Percentiles rank a stretch among this genome's conserved stretches.
Conservation (phyloP, 2,329 filamentous ascomycete genomes). For the Eutypa lata region DNA sequence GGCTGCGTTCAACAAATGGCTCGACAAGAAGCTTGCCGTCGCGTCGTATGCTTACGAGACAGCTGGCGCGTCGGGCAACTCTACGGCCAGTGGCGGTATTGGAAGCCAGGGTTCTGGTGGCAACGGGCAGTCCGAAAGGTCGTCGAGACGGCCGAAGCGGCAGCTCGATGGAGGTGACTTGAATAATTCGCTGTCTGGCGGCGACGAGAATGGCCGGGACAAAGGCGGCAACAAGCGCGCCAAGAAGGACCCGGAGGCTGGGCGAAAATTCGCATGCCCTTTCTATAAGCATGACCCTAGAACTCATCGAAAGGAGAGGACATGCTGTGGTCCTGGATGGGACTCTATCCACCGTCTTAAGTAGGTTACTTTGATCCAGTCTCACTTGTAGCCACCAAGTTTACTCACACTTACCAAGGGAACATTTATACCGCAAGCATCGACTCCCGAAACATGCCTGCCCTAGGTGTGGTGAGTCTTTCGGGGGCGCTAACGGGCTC, state of each 20-base stretch:
- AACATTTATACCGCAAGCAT: slow-evolving; percentile 28
- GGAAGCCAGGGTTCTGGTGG: slow-evolving; percentile 6
- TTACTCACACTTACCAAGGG: slow-evolving; percentile 13
- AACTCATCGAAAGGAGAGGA: slow-evolving; percentile 17
- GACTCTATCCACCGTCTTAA: slow-evolving; percentile 27
- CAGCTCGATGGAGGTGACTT: slow-evolving; percentile 24
- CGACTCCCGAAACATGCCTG: slow-evolving; percentile 24
- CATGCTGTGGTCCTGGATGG: slow-evolving; percentile 23
- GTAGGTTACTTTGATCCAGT: slow-evolving; percentile 13
- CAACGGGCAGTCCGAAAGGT: slow-evolving; percentile 10
- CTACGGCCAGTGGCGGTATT: slow-evolving; percentile 2
- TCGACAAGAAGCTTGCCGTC: slow-evolving; percentile 25
- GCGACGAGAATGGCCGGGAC: slow-evolving; percentile 26
- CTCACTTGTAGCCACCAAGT: background rate
- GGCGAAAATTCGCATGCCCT: slow-evolving; percentile 32
- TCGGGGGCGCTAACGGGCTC: slow-evolving; percentile 20
- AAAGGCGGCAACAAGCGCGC: slow-evolving; percentile 34
- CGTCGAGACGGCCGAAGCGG: slow-evolving; percentile 22
- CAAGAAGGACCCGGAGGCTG: slow-evolving; percentile 29
- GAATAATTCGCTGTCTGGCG: slow-evolving; percentile 22
- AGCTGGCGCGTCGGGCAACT: slow-evolving; percentile 19
- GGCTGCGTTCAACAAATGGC: slow-evolving; percentile 25
- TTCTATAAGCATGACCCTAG: slow-evolving; percentile 33
- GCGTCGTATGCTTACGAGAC: slow-evolving; percentile 26
- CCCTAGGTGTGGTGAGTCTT: slow-evolving; percentile 21